Evolutionary conservation across 306 rosid genomes (phyloP).

Genomic region (Lupinus albus): DNA sequence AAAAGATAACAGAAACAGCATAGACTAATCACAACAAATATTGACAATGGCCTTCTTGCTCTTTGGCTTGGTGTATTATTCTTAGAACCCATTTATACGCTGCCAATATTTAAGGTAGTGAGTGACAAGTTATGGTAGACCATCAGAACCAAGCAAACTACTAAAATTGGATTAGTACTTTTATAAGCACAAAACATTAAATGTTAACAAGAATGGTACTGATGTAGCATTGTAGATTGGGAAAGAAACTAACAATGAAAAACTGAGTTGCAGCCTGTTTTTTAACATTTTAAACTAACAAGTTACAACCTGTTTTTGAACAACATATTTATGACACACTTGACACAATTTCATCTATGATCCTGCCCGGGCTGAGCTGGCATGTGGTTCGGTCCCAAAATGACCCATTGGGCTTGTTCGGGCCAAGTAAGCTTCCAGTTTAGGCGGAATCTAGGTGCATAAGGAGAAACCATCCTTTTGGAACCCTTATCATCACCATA

Average conservation of each 20-base stretch:
- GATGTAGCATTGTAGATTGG: neutral
- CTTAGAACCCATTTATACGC: constrained; percentile 71
- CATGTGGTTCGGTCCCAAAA: no score
- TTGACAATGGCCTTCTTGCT: constrained; percentile 65
- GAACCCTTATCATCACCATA: no score
- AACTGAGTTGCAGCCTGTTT: neutral
- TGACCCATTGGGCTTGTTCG: no score
- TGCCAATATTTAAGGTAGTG: constrained; percentile 28
- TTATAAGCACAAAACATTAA: constrained; percentile 13
- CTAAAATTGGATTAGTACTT: constrained; percentile 8
- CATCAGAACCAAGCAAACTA: constrained; percentile 34
- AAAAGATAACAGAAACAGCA: constrained; percentile 91
- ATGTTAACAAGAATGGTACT: neutral
- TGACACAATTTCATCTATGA: neutral
- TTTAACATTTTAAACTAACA: neutral
- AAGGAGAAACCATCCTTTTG: no score
- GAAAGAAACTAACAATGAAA: constrained; percentile 19
- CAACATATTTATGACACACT: constrained; percentile 6
- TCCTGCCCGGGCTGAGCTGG: no score
- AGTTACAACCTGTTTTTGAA: neutral
- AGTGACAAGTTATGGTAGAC: constrained; percentile 16
- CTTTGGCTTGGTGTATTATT: constrained; percentile 55
- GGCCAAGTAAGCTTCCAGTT: no score
- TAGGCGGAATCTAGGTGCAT: no score
- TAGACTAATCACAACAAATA: constrained; percentile 75